Base-by-base conservation (phyloP, 495 filamentous ascomycete species). In the Friedmanniomyces simplex region DNA sequence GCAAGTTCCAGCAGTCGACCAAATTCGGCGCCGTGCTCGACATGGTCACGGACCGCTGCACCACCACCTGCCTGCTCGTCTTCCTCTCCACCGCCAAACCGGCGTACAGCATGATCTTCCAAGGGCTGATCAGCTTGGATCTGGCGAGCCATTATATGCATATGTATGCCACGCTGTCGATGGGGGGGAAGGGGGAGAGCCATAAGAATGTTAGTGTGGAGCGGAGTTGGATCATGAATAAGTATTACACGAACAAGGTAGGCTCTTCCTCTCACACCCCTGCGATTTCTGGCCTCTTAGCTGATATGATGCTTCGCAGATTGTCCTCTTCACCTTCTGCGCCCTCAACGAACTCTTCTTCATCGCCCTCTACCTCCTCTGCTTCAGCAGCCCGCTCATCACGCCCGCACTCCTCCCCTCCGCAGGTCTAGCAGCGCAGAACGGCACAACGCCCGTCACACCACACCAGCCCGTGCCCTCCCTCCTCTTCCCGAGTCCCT, bases 71-170 rank as follows among this genome's bases (percentile, higher is more conserved):
- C 69, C 73, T 98, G 60, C 81, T 98, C 47, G 90, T 95, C 13
- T 98, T 96, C 77, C 73, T 98, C 36, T 86, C 87, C 51, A 88
- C 87, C 10, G 91, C 91, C 37, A 97, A 88, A 74, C 91, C 93
- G 8, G 79, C 89, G 28, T 98, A 89, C 87, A 79, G 86, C 47
- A 84, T 97, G 60, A 55, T 97, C 50, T 97, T 97, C 80, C 94
- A 97, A 74, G 79, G 83, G 28, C 76, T 98, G 66, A 98, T 97
- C 66, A 83, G 82, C 52, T 69, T 97, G 66, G 93, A 98, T 71
- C 72, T 98, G 62, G 88, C 94, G 34, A 93, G 87, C 72, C 93
- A 98, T 71, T 98, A 96, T 72, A 87, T 96, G 77, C 94, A 98
- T 73, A 96, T 98, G 89, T 97, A 89, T 69, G 90, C 89, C 12